Base-by-base conservation (phyloP, 495 filamentous ascomycete genomes). In the Lindgomyces ingoldianus region DNA sequence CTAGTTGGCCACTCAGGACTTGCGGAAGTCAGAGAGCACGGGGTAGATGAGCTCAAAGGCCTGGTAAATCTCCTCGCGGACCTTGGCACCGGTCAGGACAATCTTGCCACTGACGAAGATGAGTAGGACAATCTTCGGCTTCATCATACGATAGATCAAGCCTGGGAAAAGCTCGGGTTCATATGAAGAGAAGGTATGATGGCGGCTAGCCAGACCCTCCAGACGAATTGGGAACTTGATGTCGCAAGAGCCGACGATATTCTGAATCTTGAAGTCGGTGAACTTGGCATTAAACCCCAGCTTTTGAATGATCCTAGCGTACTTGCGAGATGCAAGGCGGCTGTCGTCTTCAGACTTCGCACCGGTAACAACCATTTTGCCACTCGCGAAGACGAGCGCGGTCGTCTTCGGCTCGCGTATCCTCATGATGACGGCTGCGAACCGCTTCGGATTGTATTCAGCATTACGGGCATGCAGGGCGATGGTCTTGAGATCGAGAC, bases 81-180 rank as follows among this genome's bases (percentile, higher is more conserved):
- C 93, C 76, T 98, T 98, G 54, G 94, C 94, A 67, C 94, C 94
- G 60, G 95, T 98, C 76, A 98, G 80, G 72, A 98, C 95, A 63
- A 98, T 98, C 84, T 98, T 98, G 69, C 94, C 94, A 72, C 89
- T 93, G 75, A 98, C 94, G 82, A 98, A 98, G 75, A 98, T 98
- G 78, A 98, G 78, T 18, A 98, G 89, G 22, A 98, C 94, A 65
- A 98, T 98, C 87, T 98, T 98, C 24, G 94, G 94, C 84, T 97
- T 96, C 84, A 98, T 97, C 94, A 98, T 98, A 76, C 94, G 91
- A 76, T 98, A 98, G 81, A 98, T 98, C 56, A 98, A 85, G 84
- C 94, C 94, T 65, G 94, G 95, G 85, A 98, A 98, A 77, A 98
- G 76, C 77, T 98, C 94, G 66, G 94, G 94, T 78, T 98, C 94